phyloP scores from a whole-genome alignment of 306 rosid species.

The Oxytropis ochrocephala region DNA sequence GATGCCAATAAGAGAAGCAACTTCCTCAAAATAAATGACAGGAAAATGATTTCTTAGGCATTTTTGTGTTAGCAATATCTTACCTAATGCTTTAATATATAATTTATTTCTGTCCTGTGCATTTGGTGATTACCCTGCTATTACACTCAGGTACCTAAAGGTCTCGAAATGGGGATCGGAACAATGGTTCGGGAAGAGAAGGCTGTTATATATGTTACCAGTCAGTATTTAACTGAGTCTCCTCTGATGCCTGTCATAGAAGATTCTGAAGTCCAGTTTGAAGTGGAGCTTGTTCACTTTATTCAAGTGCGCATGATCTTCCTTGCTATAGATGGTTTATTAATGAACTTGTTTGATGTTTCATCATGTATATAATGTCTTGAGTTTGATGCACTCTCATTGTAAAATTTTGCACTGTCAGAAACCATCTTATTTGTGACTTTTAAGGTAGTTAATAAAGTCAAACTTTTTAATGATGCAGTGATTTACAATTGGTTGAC shows the following conservation, averaged over 20 bases:
- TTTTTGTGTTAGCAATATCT: constrained; percentile 12
- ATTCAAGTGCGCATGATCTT: constrained; percentile 61
- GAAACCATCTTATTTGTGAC: too few relatives aligned
- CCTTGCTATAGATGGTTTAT: not conserved
- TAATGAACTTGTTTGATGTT: constrained; percentile 11
- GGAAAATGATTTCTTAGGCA: constrained; percentile 2
- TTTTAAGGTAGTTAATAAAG: too few relatives aligned
- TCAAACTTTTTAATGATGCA: too few relatives aligned
- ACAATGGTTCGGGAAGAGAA: constrained; percentile 84
- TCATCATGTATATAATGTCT: not conserved
- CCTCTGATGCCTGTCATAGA: constrained; percentile 57
- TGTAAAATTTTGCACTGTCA: too few relatives aligned
- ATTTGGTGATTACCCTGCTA: constrained; percentile 7
- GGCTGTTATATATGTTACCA: constrained; percentile 65
- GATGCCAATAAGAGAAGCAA: not conserved
- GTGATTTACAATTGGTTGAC: too few relatives aligned
- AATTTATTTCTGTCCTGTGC: not conserved
- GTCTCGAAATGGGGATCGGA: constrained; percentile 96
- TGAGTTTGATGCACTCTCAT: too few relatives aligned
- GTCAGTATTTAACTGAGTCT: constrained; percentile 70
- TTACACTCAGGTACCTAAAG: constrained; percentile 71
- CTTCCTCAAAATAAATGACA: not conserved
- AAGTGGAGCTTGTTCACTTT: constrained; percentile 92
- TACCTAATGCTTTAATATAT: not conserved
- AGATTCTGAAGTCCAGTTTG: constrained; percentile 74